These are phyloP conservation scores for Talaromyces sp. DNA, from an alignment of 2,329 filamentous ascomycete genomes.

Conservation along the genomic window DNA sequence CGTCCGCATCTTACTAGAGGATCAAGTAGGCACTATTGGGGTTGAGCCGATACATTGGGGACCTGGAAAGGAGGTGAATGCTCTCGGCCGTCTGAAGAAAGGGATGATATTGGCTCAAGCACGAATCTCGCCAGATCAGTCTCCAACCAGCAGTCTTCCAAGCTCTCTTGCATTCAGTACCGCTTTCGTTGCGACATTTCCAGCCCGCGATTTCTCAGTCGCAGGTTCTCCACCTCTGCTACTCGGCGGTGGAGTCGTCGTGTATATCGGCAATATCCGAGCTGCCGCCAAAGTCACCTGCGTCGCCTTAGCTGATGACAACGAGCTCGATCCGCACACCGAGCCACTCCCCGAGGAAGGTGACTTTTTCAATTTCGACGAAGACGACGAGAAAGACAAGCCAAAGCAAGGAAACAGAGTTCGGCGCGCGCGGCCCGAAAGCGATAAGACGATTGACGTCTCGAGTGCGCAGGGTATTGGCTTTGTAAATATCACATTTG, in stretches of 20 bases:
- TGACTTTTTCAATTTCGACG: constrained; percentile 46
- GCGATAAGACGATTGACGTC: constrained; percentile 28
- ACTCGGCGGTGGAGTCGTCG: constrained; percentile 56
- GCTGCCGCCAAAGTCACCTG: constrained; percentile 72
- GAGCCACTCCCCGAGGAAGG: constrained; percentile 31
- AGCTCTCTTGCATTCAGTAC: constrained; percentile 50
- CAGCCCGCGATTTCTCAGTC: constrained; percentile 53
- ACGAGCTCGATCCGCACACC: constrained; percentile 25
- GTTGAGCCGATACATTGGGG: constrained; percentile 49
- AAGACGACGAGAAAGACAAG: constrained; percentile 26
- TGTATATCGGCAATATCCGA: constrained; percentile 84
- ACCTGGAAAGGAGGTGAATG: constrained; percentile 25
- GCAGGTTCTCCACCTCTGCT: constrained; percentile 54
- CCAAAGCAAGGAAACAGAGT: constrained; percentile 16
- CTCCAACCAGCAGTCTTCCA: constrained; percentile 27
- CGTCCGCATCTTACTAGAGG: constrained; percentile 69
- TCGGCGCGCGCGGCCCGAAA: constrained; percentile 21
- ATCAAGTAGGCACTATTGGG: constrained; percentile 87
- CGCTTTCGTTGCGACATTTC: constrained; percentile 69
- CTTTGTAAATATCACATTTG: constrained; percentile 51
- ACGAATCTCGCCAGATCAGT: constrained; percentile 35
- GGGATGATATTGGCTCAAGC: constrained; percentile 71
- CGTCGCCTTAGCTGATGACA: constrained; percentile 42
- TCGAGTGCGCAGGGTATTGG: constrained; percentile 25
- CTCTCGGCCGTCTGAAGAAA: constrained; percentile 56